Percentiles rank a stretch among this genome's conserved stretches.
Evolutionary conservation across 805 yeast species (phyloP).

Genomic region (Suhomyces vadensis): DNA sequence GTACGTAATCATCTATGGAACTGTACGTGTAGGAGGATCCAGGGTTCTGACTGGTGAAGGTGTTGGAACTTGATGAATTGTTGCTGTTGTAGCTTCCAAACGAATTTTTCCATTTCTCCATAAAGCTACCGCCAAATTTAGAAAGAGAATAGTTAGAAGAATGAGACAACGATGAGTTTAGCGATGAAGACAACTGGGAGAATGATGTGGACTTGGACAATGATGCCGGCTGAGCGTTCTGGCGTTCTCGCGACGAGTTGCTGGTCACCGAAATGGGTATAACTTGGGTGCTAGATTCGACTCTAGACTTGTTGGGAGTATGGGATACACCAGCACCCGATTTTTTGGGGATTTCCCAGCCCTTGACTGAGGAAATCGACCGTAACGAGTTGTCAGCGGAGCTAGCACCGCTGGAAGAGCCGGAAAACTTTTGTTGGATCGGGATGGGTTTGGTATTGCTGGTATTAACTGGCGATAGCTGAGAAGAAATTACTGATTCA

Average conservation of each 20-base stretch:
- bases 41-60: background rate
- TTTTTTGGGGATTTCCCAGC: slow-evolving; percentile 51
- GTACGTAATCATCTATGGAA: slow-evolving; percentile 10
- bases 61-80: background rate
- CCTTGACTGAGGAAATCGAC: slow-evolving; percentile 35
- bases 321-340: slow-evolving; percentile 25
- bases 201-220: slow-evolving; percentile 39
- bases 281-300: slow-evolving; percentile 17
- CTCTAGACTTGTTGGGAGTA: slow-evolving; percentile 14
- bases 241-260: slow-evolving; percentile 14
- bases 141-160: slow-evolving; percentile 42
- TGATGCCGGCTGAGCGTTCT: slow-evolving; percentile 20
- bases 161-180: slow-evolving; percentile 37
- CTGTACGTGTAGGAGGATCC: slow-evolving; percentile 7
- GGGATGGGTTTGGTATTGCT: slow-evolving; percentile 6
- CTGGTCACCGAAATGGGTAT: slow-evolving; percentile 23
- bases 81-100: slow-evolving; percentile 20
- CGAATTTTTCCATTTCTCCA: slow-evolving; percentile 47
- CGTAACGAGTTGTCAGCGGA: slow-evolving; percentile 12
- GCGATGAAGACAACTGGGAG: slow-evolving; percentile 44
- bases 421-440: slow-evolving; percentile 1
- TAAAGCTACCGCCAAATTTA: slow-evolving; percentile 43
- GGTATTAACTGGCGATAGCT: background rate
- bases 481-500: background rate
- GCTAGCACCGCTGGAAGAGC: background rate